Evolutionary conservation across 73 alveolate species (phyloP), one percentile per base, ranked within the genome.

Genomic region (Stentor coeruleus): DNA sequence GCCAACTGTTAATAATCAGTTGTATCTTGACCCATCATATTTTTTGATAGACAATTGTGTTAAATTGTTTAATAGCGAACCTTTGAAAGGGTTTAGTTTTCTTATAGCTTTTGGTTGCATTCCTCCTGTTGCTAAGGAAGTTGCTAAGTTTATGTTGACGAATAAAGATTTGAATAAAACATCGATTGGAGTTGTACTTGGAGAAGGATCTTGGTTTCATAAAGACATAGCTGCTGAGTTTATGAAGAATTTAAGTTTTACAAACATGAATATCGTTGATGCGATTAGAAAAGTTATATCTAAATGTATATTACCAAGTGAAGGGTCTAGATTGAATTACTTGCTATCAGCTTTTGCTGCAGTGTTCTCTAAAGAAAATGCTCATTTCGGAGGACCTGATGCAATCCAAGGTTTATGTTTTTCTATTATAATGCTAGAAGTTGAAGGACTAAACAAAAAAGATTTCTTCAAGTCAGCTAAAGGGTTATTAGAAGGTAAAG

Each of bases 31-130:
- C 84, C 83, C 83, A 37, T 15, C 38, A 31, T n/a, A n/a, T 38
- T 20, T 20, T 20, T 14, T 75, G 83, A 38, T 37, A 3, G 1
- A 20, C 6, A 38, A 40, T 37, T 37, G 83, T n/a, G 39, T 75
- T 14, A 75, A 75, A 36, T 39, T 75, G 38, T 75, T 75, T 75
- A 75, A 75, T 33, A n/a, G 15, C 15, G 72, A 75, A n/a, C 83
- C 83, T 75, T 35, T 39, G 26, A 75, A 35, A 75, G 83, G 83
- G 11, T 39, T 75, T 37, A 40, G 59, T 6, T 75, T 75, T 75
- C 6, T 75, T 33, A 15, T 75, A 20, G 59, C 74, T 20, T 6
- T 75, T 15, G 72, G 72, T 1, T 15, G 41, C 0, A 11, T 66
- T 11, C 26, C 26, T 26, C n/a, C n/a, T 31, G 33, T 28, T 26